A percentile compares a stretch with the other conserved stretches of the same genome.
Conservation (phyloP, 1,284 basidiomycete genomes). For the Sanghuangporus baumii region DNA sequence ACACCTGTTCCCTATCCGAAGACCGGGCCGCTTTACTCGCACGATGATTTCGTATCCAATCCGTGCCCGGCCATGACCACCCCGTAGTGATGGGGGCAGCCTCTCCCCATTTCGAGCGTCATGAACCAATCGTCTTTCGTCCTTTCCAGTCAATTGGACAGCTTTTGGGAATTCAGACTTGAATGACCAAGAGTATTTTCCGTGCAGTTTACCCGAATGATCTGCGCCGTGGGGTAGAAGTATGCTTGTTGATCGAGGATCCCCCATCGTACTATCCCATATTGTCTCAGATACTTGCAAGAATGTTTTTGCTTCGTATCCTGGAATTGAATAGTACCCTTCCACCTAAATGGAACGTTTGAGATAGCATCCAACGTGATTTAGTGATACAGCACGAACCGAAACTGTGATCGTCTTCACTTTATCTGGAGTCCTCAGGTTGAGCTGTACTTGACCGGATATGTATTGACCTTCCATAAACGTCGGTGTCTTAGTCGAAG, state of each 20-base stretch:
- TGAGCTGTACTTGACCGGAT: slow-evolving; percentile 10
- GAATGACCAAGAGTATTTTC: slow-evolving; percentile 20
- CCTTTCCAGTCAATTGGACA: neutral
- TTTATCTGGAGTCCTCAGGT: slow-evolving; percentile 10
- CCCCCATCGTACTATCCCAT: slow-evolving; percentile 13
- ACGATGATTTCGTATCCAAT: slow-evolving; percentile 8
- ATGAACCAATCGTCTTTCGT: neutral
- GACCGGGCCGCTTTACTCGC: slow-evolving; percentile 3
- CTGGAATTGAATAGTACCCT: slow-evolving; percentile 11
- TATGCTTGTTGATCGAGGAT: slow-evolving; percentile 7
- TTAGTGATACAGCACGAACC: slow-evolving; percentile 1
- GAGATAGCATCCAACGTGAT: neutral
- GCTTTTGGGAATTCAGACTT: slow-evolving; percentile 15
- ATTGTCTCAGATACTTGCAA: slow-evolving; percentile 11
- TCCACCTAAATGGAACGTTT: slow-evolving; percentile 1
- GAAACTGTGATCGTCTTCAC: slow-evolving; percentile 8
- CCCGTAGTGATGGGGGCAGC: slow-evolving; percentile 5
- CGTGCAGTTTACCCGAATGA: slow-evolving; percentile 15
- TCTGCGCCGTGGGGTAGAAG: slow-evolving; percentile 4
- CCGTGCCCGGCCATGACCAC: neutral
- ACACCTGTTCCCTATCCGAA: slow-evolving; percentile 1
- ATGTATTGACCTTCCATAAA: slow-evolving; percentile 12
- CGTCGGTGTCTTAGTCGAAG: neutral
- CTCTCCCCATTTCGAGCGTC: neutral
- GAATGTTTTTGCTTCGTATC: slow-evolving; percentile 5